Conservation (phyloP, 768 basidiomycete species). For the Rickenella mellea region DNA sequence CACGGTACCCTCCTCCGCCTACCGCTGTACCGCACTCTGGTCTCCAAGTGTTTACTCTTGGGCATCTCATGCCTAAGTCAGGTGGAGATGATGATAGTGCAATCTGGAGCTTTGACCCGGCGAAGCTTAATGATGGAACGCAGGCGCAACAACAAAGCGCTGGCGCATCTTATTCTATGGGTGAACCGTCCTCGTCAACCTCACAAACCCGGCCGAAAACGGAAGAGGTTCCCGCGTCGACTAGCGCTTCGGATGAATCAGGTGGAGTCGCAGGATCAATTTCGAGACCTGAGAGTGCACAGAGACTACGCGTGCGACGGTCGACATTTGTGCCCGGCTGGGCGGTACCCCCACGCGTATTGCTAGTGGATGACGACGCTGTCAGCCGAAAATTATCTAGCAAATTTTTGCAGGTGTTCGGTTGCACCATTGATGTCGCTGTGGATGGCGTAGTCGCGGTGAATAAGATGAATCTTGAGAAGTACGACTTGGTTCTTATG, state of each 20-base stretch:
- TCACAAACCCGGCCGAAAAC: constrained; percentile 10
- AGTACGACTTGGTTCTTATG: constrained; percentile 95
- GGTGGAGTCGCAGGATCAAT: background rate
- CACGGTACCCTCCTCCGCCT: constrained; percentile 14
- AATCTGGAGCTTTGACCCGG: constrained; percentile 51
- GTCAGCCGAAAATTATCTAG: constrained; percentile 81
- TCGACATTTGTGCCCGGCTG: constrained; percentile 83
- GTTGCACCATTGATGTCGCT: constrained; percentile 89
- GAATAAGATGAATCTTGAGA: constrained; percentile 91
- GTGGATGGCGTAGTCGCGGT: constrained; percentile 90
- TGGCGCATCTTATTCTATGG: too few species aligned
- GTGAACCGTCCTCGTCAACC: constrained; percentile 1
- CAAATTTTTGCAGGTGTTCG: constrained; percentile 93
- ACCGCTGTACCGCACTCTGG: constrained; percentile 40
- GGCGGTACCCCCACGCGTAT: constrained; percentile 83
- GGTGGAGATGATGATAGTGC: constrained; percentile 41
- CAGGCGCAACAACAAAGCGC: constrained; percentile 15
- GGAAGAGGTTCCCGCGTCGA: constrained; percentile 2
- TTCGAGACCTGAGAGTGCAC: constrained; percentile 15
- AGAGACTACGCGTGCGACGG: constrained; percentile 58
- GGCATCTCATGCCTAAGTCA: constrained; percentile 59
- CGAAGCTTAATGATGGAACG: constrained; percentile 20
- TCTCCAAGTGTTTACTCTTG: constrained; percentile 72
- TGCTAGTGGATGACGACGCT: constrained; percentile 93
- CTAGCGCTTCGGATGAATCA: background rate